A percentile compares a stretch with the other conserved stretches of the same genome.
These are phyloP conservation scores for Leccinum insolens DNA, from an alignment of 1,284 basidiomycete species.

Conservation along the genomic window DNA sequence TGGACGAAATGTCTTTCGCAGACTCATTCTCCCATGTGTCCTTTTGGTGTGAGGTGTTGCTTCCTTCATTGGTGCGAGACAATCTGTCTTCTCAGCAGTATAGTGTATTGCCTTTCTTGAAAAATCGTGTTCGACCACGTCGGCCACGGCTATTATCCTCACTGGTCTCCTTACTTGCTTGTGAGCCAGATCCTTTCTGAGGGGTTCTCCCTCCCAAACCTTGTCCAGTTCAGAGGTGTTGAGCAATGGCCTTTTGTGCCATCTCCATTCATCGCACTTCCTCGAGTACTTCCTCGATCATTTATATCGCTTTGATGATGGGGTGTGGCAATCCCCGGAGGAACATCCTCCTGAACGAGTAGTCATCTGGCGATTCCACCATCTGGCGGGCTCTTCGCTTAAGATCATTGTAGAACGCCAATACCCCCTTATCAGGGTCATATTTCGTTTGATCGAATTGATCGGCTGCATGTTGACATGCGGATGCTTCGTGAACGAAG, in stretches of 20 bases:
- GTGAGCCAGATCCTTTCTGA: background rate
- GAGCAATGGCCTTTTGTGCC: background rate
- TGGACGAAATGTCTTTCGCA: no score
- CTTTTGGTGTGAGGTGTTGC: no score
- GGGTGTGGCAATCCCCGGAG: background rate
- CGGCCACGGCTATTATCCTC: background rate
- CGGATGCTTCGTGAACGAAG: no score
- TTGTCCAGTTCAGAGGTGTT: background rate
- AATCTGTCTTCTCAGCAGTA: no score
- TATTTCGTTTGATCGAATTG: background rate
- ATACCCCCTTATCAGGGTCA: background rate
- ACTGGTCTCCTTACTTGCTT: background rate
- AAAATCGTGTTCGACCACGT: no score
- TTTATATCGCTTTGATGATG: background rate
- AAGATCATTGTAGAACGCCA: background rate
- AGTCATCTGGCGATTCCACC: background rate
- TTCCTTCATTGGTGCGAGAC: no score
- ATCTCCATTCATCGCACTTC: background rate
- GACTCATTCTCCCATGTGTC: no score
- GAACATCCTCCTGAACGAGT: background rate
- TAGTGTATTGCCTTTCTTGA: no score
- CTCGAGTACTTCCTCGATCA: background rate
- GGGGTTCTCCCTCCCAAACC: background rate
- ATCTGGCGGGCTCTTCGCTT: background rate
- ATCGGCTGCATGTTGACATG: no score